Evolutionary conservation across 257 asterid genomes (phyloP), one percentile per base, ranked within the genome.

Genomic region (Echium plantagineum): DNA sequence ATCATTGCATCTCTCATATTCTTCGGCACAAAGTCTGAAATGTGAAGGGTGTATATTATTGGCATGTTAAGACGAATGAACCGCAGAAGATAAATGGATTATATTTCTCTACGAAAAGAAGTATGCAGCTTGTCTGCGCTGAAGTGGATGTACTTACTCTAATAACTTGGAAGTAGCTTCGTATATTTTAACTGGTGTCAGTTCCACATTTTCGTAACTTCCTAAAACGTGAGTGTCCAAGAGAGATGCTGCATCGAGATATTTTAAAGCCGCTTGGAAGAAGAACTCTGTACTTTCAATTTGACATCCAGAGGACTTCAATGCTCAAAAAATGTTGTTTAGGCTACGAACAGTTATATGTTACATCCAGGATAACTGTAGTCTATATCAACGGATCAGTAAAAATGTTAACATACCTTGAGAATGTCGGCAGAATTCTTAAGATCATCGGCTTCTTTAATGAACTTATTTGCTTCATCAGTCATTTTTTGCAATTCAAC

Each of bases 1-100:
- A 19, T 69, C 73, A 18, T 64, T 63, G 64, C 57, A 57, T 57
- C 55, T 69, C 60, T 69, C 69, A 69, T 69, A 69, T 63, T 69
- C 73, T 31, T 35, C 55, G 38, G 69, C 68, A 21, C 67, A 62
- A 62, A 54, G 62, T 57, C 70, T 66, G 31, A 21, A 52, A 53
- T n/a, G n/a, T n/a, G n/a, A n/a, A n/a, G n/a, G n/a, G n/a, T n/a
- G n/a, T 35, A 4, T 8, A 6, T 35, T 35, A 4, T 35, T 35
- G 6, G 46, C 8, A 35, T 35, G 46, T 7, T 3, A 35, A 35
- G 10, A 38, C 9, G 13, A 7, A 38, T 38, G 15, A 9, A 38
- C 12, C 12, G 1, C 8, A 7, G 8, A 8, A 38, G 15, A 38
- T 38, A 38, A 38, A 38, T 38, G 48, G 48, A 38, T 38, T 10